Base-by-base conservation (phyloP, 1,284 basidiomycete genomes). In the Wallemia ichthyophaga region DNA sequence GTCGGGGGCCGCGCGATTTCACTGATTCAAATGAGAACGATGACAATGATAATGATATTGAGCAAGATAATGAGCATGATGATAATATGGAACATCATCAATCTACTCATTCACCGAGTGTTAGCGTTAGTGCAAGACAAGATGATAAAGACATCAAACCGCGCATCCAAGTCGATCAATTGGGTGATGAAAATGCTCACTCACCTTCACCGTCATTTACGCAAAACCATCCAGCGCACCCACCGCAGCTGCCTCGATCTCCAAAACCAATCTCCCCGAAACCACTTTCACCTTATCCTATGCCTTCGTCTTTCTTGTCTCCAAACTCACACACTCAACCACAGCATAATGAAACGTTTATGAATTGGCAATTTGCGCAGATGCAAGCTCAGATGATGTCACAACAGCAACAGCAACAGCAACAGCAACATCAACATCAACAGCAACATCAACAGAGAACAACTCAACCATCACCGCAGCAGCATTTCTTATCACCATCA, bases 1-100 rank as follows among this genome's bases (percentile, higher is more conserved):
- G 70, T 0, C 71, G 71, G 33, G 71, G 71, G 0, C 73, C 74
- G 1, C 62, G 65, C 25, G 75, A 77, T 64, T 76, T 74, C 61
- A 69, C 63, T 31, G 67, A 67, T 55, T 69, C 67, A 33, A 69
- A 67, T 57, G 68, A 66, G 56, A 69, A 69, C 25, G 71, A 70
- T 9, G 66, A 63, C 19, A 71, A 65, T 5, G 73, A 69, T 17
- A 75, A 73, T 26, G 74, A 71, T 53, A 74, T 73, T 25, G 74
- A 73, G 24, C 73, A 71, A 23, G 74, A 72, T 2, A 71, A 71
- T 27, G 62, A 63, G 55, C 63, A 55, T 25, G 27, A 11, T 23
- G 48, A 54, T 31, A 31, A 48, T 11, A 48, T 5, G n/a, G n/a
- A 21, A 15, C 37, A 48, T 48, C 37, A 48, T 48, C n/a, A 48